phyloP scores from a whole-genome alignment of 2,329 filamentous ascomycete genomes.

The Phaeosphaeriaceae sp. region DNA sequence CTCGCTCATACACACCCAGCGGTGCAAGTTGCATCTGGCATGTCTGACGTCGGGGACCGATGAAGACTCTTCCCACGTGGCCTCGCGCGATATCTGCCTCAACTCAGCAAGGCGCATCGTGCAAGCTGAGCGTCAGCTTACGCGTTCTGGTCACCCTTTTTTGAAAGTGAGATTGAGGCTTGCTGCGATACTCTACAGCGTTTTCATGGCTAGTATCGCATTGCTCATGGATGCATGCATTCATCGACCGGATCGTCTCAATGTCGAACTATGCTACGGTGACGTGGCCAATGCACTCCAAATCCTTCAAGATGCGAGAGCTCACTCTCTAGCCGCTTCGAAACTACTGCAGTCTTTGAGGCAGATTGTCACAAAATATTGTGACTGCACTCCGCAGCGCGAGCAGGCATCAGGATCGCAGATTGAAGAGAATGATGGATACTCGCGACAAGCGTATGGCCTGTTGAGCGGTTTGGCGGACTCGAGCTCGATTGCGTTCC shows the following conservation, averaged over 20 bases:
- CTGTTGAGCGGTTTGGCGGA: too few relatives aligned
- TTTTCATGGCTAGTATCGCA: conserved; percentile 5
- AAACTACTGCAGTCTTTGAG: conserved; percentile 1
- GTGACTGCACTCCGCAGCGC: not conserved
- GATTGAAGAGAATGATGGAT: too few relatives aligned
- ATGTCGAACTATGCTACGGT: not conserved
- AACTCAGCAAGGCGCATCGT: conserved; percentile 40
- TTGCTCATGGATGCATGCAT: conserved; percentile 8
- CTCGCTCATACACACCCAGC: conserved; percentile 44
- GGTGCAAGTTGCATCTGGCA: conserved; percentile 44
- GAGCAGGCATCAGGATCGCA: too few relatives aligned
- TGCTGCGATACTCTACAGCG: conserved; percentile 3
- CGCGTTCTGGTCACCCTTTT: conserved; percentile 1
- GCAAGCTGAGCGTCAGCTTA: conserved; percentile 17
- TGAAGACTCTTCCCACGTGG: conserved; percentile 35
- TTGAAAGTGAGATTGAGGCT: not conserved
- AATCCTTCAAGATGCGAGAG: not conserved
- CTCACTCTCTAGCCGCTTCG: conserved; percentile 1
- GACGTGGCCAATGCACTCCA: conserved; percentile 3
- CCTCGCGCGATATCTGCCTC: conserved; percentile 45
- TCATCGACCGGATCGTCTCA: not conserved
- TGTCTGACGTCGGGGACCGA: conserved; percentile 42
- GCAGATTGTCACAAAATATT: conserved; percentile 1
- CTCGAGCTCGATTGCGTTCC: too few relatives aligned
- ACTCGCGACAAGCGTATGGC: too few relatives aligned